phyloP scores from a whole-genome alignment of 75 land plant species.

The Pinus tabuliformis region DNA sequence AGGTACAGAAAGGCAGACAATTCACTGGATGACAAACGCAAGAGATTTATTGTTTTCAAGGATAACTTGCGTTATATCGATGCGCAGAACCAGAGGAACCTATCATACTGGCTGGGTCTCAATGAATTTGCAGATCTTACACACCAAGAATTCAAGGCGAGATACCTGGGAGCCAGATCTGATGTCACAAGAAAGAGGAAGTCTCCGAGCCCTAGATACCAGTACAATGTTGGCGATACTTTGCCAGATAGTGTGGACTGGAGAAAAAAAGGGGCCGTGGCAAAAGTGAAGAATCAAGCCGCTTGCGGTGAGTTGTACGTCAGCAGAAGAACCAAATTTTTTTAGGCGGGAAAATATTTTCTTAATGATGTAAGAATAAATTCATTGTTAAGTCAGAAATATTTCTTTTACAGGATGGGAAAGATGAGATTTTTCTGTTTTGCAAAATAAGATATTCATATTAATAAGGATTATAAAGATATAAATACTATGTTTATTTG shows the following conservation, averaged over 20 bases:
- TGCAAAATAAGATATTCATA: too few species aligned
- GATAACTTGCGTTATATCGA: conserved; percentile 54
- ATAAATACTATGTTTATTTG: too few species aligned
- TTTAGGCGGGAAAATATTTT: too few species aligned
- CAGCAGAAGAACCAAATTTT: too few species aligned
- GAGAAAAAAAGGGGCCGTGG: conserved; percentile 58
- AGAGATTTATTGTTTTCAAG: conserved; percentile 49
- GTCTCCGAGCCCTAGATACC: neutral
- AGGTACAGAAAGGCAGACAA: conserved; percentile 31
- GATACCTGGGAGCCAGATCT: conserved; percentile 36
- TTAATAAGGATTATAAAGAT: too few species aligned
- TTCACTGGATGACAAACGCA: conserved; percentile 27
- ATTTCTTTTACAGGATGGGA: too few species aligned
- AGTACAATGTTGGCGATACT: neutral
- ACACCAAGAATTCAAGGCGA: conserved; percentile 52
- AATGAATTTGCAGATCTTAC: conserved; percentile 59
- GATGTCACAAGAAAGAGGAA: neutral
- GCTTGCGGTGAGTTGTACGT: conserved; percentile 23
- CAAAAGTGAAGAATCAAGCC: conserved; percentile 55
- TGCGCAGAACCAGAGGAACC: conserved; percentile 25
- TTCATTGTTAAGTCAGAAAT: too few species aligned
- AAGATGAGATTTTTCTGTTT: too few species aligned
- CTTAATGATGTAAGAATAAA: too few species aligned
- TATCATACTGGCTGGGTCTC: conserved; percentile 50
- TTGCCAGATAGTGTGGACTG: conserved; percentile 32